phyloP scores from a whole-genome alignment of 768 basidiomycete species.

The Collybiopsis confluens region DNA sequence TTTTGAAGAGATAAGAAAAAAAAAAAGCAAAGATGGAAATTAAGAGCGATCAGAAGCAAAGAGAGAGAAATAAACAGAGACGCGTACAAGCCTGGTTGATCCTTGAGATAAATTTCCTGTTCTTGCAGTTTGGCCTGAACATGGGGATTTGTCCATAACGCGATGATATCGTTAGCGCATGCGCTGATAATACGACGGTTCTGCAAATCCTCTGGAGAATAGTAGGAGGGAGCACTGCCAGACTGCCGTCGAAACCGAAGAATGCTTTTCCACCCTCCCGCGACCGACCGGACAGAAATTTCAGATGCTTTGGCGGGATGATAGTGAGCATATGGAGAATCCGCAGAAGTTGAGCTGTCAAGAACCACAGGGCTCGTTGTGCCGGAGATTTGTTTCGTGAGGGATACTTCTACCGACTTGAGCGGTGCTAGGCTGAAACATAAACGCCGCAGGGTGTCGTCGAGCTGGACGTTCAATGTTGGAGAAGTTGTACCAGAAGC shows the following conservation, averaged over 20 bases:
- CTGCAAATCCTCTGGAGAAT: constrained; percentile 31
- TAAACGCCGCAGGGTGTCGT: constrained; percentile 37
- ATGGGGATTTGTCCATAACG: constrained; percentile 45
- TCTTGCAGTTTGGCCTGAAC: constrained; percentile 40
- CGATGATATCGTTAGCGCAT: constrained; percentile 48
- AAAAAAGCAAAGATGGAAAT: background rate
- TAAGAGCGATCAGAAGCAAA: background rate
- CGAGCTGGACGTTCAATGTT: constrained; percentile 13
- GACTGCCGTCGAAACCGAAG: constrained; percentile 31
- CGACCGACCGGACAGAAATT: constrained; percentile 41
- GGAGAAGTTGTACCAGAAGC: background rate
- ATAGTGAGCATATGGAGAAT: constrained; percentile 16
- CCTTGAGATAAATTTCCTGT: constrained; percentile 44
- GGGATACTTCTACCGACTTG: constrained; percentile 48
- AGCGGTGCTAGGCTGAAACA: constrained; percentile 51
- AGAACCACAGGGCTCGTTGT: background rate
- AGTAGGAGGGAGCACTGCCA: constrained; percentile 7
- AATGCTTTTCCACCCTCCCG: constrained; percentile 45
- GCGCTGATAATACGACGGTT: constrained; percentile 47
- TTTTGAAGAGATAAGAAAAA: too few species aligned
- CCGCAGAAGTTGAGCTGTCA: background rate
- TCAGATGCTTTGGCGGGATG: constrained; percentile 42
- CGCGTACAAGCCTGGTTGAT: constrained; percentile 64
- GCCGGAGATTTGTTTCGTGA: constrained; percentile 40
- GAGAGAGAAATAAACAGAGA: constrained; percentile 13